Evolutionary conservation across 345 rosid species (phyloP), one percentile per base, ranked within the genome.

Genomic region (Ceriops tagal): DNA sequence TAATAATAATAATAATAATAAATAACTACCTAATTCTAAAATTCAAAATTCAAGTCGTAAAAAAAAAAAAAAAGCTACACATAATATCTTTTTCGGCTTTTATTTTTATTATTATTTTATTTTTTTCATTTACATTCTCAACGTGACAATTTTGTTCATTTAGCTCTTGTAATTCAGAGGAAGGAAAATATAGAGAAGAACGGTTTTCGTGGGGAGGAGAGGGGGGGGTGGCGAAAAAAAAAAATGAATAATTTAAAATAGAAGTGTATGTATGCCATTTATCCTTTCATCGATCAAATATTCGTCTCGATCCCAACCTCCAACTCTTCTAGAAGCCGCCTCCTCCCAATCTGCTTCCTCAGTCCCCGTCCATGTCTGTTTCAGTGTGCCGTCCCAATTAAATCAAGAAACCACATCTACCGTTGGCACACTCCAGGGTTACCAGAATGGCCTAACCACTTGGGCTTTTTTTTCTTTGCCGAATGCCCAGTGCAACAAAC

Each of bases 361-460:
- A 55, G 72, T 57, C 73, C 70, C 70, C 76, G 81, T 80, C 81
- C 75, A 71, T 68, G 39, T 72, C 73, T 77, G 69, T 78, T 76
- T 78, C 67, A 58, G 67, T 71, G 63, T 70, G 64, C 46, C 59
- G 68, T 64, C 74, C 78, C 84, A 82, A 80, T 78, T 74, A 79
- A 84, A 80, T 71, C 81, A 87, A 79, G 80, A 73, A 53, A 8
- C 65, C 77, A 60, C 87, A 83, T 70, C 91, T 62, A 84, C 84
- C 85, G 70, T 78, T 75, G 55, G 37, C 10, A 65, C 66, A 55
- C 81, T 65, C 37, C 52, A 57, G 65, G 24, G 24, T 24, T 80
- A 81, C 69, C 65, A 74, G 67, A 75, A 65, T 61, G 46, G 72
- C 73, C 73, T 61, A 77, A 68, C 18, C 80, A 79, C 67, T 67